phyloP scores from a whole-genome alignment of 1,139 yeast species.

The Magnusiomyces tetraspermus region DNA sequence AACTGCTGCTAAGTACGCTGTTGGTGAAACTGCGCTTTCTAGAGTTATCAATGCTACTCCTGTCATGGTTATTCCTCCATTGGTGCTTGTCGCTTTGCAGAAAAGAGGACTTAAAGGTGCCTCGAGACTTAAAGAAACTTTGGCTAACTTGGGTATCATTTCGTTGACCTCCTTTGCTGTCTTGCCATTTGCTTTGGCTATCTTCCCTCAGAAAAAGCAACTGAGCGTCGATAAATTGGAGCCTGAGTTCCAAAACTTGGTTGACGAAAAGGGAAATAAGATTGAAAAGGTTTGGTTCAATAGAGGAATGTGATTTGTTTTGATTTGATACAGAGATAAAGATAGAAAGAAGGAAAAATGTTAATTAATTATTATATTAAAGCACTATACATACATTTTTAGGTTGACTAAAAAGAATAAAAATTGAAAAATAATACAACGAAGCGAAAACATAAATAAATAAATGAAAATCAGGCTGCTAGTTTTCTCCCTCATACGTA shows the following conservation, averaged over 20 bases:
- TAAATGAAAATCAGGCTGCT: no score
- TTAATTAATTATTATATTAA: no score
- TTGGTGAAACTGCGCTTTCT: constrained; percentile 92
- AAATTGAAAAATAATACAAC: no score
- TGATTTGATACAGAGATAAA: not conserved
- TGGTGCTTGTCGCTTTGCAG: constrained; percentile 69
- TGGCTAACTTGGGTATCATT: constrained; percentile 73
- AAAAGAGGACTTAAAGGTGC: constrained; percentile 49
- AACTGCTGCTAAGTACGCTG: constrained; percentile 83
- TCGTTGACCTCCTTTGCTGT: constrained; percentile 77
- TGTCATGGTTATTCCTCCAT: constrained; percentile 91
- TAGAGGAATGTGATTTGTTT: constrained; percentile 61
- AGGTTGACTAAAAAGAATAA: no score
- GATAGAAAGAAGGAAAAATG: no score
- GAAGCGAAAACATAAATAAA: no score
- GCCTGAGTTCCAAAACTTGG: constrained; percentile 48
- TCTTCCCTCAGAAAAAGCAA: constrained; percentile 80
- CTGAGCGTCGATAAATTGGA: constrained; percentile 56
- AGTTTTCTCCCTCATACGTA: no score
- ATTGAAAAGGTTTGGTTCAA: constrained; percentile 67
- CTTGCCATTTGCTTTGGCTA: constrained; percentile 88
- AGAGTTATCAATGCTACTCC: constrained; percentile 96
- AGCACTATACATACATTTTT: no score
- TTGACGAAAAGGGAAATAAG: constrained; percentile 52
- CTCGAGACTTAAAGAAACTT: constrained; percentile 47